A percentile compares a stretch with the other conserved stretches of the same genome.
These are phyloP conservation scores for Rosellinia necatrix DNA, from an alignment of 2,329 filamentous ascomycete genomes.

Conservation along the genomic window DNA sequence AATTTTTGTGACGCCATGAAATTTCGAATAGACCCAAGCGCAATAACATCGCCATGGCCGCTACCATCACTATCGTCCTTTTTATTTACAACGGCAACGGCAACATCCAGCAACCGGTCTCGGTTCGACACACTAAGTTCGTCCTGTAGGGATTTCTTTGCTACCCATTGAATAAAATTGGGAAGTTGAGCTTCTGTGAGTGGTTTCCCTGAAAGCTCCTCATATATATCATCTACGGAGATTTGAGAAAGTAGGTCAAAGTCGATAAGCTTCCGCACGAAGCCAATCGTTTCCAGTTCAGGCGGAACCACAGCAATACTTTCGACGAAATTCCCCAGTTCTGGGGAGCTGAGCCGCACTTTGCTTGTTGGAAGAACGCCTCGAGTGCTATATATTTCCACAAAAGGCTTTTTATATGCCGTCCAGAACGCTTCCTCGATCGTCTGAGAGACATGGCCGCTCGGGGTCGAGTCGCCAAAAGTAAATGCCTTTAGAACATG, in stretches of 20 bases:
- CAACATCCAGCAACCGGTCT: constrained; percentile 75
- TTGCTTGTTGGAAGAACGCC: constrained; percentile 84
- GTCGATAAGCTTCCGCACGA: constrained; percentile 79
- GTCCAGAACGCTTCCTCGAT: constrained; percentile 98
- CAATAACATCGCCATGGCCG: constrained; percentile 71
- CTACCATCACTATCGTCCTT: constrained; percentile 53
- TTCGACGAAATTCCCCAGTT: constrained; percentile 75
- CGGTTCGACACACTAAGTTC: constrained; percentile 74
- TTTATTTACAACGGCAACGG: constrained; percentile 71
- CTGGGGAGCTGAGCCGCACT: constrained; percentile 75
- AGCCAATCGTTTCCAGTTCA: constrained; percentile 71
- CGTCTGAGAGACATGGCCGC: constrained; percentile 77
- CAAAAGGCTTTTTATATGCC: constrained; percentile 77
- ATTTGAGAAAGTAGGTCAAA: constrained; percentile 88
- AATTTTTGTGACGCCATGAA: constrained; percentile 81
- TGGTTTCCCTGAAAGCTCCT: constrained; percentile 81
- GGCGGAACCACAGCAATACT: constrained; percentile 86
- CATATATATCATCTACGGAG: constrained; percentile 82
- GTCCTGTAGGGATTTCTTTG: constrained; percentile 70
- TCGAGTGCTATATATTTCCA: constrained; percentile 86
- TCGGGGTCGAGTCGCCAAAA: constrained; percentile 88
- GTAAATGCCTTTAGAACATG: constrained; percentile 88
- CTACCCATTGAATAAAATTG: constrained; percentile 85
- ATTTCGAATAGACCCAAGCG: constrained; percentile 73
- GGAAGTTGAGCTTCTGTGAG: constrained; percentile 77